phyloP scores from a whole-genome alignment of 352 stramenopile genomes.

The Pythium myriotylum region DNA sequence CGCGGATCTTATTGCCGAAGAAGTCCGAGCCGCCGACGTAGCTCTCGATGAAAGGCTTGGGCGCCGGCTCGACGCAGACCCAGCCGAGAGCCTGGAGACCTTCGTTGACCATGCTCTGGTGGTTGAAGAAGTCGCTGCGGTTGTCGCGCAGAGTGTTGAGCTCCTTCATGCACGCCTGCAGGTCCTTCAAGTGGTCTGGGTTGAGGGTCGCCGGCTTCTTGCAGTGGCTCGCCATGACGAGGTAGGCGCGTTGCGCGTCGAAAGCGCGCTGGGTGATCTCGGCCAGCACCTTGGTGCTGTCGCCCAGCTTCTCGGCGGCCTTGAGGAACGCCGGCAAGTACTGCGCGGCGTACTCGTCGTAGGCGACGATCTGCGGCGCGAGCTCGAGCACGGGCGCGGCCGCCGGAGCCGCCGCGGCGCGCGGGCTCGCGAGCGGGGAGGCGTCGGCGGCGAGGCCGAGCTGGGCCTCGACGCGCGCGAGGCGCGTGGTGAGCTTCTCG shows the following conservation, averaged over 20 bases:
- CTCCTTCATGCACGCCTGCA: slow-evolving; percentile 81
- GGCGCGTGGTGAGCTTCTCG: slow-evolving; percentile 57
- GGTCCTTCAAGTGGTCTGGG: slow-evolving; percentile 68
- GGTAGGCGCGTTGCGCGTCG: slow-evolving; percentile 86
- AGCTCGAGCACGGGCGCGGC: slow-evolving; percentile 39
- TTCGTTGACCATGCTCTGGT: slow-evolving; percentile 90
- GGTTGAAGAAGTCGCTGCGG: slow-evolving; percentile 80
- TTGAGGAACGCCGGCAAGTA: slow-evolving; percentile 86
- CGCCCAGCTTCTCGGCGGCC: slow-evolving; percentile 74
- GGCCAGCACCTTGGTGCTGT: slow-evolving; percentile 81
- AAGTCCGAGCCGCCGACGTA: slow-evolving; percentile 95
- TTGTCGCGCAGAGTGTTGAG: slow-evolving; percentile 81
- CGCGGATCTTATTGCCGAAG: slow-evolving; percentile 98
- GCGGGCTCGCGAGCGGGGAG: slow-evolving; percentile 29
- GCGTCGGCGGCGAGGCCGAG: slow-evolving; percentile 41
- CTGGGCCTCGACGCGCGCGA: slow-evolving; percentile 66
- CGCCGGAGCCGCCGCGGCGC: slow-evolving; percentile 3
- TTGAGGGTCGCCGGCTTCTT: slow-evolving; percentile 90
- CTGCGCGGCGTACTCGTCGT: slow-evolving; percentile 88
- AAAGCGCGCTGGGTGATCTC: slow-evolving; percentile 90
- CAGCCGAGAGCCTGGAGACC: slow-evolving; percentile 83
- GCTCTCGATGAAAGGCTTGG: slow-evolving; percentile 95
- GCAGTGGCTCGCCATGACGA: slow-evolving; percentile 92
- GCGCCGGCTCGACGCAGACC: slow-evolving; percentile 82
- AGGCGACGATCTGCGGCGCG: slow-evolving; percentile 81